Base-by-base conservation (phyloP, 192 early-diverging fungal species). In the Coemansia biformis region DNA sequence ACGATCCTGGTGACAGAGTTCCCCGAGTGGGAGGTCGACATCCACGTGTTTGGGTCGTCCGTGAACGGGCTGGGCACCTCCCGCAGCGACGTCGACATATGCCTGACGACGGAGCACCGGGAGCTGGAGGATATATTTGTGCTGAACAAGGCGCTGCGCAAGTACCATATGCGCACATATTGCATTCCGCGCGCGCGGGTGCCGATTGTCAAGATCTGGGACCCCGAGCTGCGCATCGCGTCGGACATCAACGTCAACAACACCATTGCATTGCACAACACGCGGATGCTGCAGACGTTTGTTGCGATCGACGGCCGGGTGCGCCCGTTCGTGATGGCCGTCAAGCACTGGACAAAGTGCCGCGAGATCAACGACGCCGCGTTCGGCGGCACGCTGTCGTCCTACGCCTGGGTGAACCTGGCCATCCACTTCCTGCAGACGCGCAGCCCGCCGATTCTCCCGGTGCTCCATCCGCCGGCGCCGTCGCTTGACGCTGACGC, bases 161-260 rank as follows among this genome's bases (percentile, higher is more conserved):
- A 82, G 78, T 66, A 87, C 69, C 86, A 85, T 22, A 95, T 95
- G 87, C 73, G 81, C 39, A 79, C 81, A 28, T 79, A 79, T 29
- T 89, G 85, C 26, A 83, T 97, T 8, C 81, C 84, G 11, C 79
- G 81, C 8, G 94, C 94, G 11, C 89, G 88, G 38, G 94, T 98
- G 5, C 93, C 91, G 0, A 92, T 98, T 24, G 92, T 95, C 53
- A 88, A 91, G 54, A 76, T 91, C 29, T 87, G 84, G 78, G 94
- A 98, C 59, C 87, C 85, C 18, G 86, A 90, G 75, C 78, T 81
- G 81, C 86, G 83, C 64, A 80, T 93, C 9, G 81, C 89, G 2
- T 92, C 91, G 48, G 93, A 98, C 58, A 86, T 93, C 54, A 94
- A 94, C 70, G 83, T 98, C 43, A 96, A 96, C 74, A 96, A 91